Conservation (phyloP, 2,329 filamentous ascomycete genomes). For the Calonectria henricotiae region DNA sequence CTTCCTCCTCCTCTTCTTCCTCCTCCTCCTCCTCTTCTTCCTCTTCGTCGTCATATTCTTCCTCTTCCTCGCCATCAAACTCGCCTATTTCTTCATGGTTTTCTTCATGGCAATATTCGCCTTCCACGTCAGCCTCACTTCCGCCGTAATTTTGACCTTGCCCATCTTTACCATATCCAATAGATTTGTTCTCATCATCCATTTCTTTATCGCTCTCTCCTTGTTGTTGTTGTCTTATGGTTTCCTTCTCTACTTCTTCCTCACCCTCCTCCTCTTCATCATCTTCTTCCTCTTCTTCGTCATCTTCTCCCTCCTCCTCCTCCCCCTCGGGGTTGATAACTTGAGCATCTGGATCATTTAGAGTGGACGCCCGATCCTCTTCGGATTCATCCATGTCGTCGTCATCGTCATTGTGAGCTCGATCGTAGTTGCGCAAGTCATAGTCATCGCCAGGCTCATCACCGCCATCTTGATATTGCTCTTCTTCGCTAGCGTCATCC, state of each 20-base stretch:
- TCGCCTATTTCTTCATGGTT: slow-evolving; percentile 49
- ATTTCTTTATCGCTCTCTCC: slow-evolving; percentile 45
- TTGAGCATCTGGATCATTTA: slow-evolving; percentile 49
- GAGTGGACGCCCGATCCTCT: slow-evolving; percentile 52
- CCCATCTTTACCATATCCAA: slow-evolving; percentile 37
- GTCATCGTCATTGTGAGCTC: slow-evolving; percentile 56
- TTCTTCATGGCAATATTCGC: slow-evolving; percentile 52
- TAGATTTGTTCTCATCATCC: slow-evolving; percentile 34
- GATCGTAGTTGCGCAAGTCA: slow-evolving; percentile 56
- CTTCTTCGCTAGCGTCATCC: slow-evolving; percentile 42
- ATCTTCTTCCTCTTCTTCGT: slow-evolving; percentile 44
- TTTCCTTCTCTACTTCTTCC: slow-evolving; percentile 46
- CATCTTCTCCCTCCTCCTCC: slow-evolving; percentile 52
- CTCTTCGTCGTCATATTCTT: slow-evolving; percentile 51
- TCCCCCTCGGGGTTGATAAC: slow-evolving; percentile 46
- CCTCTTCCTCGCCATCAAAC: slow-evolving; percentile 42
- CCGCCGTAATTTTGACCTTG: slow-evolving; percentile 46
- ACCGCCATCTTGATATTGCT: slow-evolving; percentile 49
- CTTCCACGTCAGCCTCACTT: slow-evolving; percentile 54
- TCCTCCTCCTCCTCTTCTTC: slow-evolving; percentile 53
- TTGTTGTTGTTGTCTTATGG: slow-evolving; percentile 42
- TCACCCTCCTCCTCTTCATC: slow-evolving; percentile 51
- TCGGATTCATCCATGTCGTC: slow-evolving; percentile 54
- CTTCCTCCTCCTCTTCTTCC: slow-evolving; percentile 51
- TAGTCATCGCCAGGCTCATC: slow-evolving; percentile 57